Conservation (phyloP, 257 asterid species). For the Solanum arcanum region DNA sequence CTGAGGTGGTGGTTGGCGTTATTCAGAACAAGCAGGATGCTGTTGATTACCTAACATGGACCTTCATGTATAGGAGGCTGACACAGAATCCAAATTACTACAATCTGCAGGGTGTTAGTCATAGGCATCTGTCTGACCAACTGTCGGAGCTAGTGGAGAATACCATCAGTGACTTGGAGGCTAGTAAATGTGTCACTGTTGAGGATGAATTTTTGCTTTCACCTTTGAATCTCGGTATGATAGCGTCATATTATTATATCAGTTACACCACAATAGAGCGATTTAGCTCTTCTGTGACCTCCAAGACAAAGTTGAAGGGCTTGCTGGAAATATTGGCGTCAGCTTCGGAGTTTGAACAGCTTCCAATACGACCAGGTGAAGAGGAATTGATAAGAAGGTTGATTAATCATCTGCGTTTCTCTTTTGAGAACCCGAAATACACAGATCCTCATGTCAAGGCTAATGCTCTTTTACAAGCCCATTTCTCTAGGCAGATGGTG, state of each 20-base stretch:
- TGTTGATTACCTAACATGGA: slow-evolving; percentile 33
- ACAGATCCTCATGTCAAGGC: slow-evolving; percentile 31
- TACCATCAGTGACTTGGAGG: slow-evolving; percentile 24
- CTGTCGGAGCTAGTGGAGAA: slow-evolving; percentile 32
- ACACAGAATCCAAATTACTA: slow-evolving; percentile 37
- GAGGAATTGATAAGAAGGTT: slow-evolving; percentile 30
- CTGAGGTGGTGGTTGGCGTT: slow-evolving; percentile 32
- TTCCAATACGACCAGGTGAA: slow-evolving; percentile 31
- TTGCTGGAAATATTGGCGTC: slow-evolving; percentile 27
- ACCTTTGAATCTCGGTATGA: slow-evolving; percentile 33
- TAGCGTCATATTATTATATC: slow-evolving; percentile 30
- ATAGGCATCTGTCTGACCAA: slow-evolving; percentile 29
- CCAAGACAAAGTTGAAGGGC: slow-evolving; percentile 32
- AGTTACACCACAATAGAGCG: slow-evolving; percentile 39
- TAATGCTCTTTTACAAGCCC: slow-evolving; percentile 32
- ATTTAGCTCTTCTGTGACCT: slow-evolving; percentile 25
- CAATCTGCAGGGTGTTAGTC: slow-evolving; percentile 34
- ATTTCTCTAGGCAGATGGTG: slow-evolving; percentile 22
- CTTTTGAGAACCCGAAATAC: slow-evolving; percentile 19
- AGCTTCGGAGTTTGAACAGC: slow-evolving; percentile 29
- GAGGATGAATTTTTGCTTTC: slow-evolving; percentile 25
- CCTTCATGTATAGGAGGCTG: slow-evolving; percentile 33
- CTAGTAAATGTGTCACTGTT: slow-evolving; percentile 23
- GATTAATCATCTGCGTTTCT: slow-evolving; percentile 28
- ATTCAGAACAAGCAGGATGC: slow-evolving; percentile 40